phyloP scores from a whole-genome alignment of 768 basidiomycete species.

The Infundibulicybe gibba region DNA sequence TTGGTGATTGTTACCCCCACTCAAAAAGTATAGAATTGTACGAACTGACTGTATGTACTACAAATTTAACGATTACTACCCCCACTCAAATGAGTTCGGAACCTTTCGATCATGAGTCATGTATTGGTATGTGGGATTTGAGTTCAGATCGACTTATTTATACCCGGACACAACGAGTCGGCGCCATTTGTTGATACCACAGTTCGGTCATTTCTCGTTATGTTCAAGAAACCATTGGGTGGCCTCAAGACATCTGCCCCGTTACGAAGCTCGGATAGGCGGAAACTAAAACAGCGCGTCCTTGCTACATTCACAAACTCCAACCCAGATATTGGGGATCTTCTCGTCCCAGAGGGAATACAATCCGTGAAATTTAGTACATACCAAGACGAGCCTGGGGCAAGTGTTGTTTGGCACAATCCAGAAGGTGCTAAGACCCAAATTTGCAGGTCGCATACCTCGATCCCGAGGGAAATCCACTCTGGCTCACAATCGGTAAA shows the following conservation, averaged over 20 bases:
- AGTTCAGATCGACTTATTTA: too few relatives aligned
- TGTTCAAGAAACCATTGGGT: conserved; percentile 79
- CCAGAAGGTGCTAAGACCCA: conserved; percentile 1
- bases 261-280: conserved; percentile 67
- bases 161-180: conserved; percentile 6
- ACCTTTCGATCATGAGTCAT: too few relatives aligned
- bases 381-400: conserved; percentile 62
- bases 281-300: conserved; percentile 64
- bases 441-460: conserved; percentile 58
- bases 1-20: conserved; percentile 5
- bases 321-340: conserved; percentile 54
- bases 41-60: not conserved
- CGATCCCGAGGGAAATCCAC: conserved; percentile 60
- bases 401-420: conserved; percentile 20
- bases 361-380: conserved; percentile 65
- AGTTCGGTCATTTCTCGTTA: conserved; percentile 19
- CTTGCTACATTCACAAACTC: conserved; percentile 41
- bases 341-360: conserved; percentile 73
- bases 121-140: too few relatives aligned
- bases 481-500: conserved; percentile 79
- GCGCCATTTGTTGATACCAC: not conserved
- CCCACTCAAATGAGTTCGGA: conserved; percentile 10
- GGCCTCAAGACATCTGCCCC: conserved; percentile 75
- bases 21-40: not conserved
- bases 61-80: not conserved